Conservation (phyloP, 1,284 basidiomycete genomes). For the Moesziomyces sp. region DNA sequence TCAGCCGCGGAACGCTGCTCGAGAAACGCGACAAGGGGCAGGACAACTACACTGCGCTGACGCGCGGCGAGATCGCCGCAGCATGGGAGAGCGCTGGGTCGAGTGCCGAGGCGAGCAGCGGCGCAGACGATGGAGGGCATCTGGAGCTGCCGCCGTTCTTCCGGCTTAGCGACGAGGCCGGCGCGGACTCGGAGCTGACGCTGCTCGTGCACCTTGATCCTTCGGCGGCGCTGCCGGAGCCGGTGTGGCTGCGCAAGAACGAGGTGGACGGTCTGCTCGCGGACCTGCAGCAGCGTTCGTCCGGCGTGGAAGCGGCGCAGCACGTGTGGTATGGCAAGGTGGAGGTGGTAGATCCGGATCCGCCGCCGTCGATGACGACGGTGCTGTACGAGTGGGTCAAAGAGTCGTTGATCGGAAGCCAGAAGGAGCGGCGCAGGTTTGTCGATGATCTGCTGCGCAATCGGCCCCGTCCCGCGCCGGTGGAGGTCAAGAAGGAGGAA, state of each 20-base stretch:
- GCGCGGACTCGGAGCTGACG: conserved; percentile 9
- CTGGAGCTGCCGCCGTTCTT: conserved; percentile 40
- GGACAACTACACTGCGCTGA: conserved; percentile 38
- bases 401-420: conserved; percentile 79
- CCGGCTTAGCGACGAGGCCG: conserved; percentile 6
- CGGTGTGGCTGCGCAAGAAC: conserved; percentile 93
- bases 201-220: conserved; percentile 75
- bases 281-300: conserved; percentile 82
- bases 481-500: conserved; percentile 74
- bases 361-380: conserved; percentile 90
- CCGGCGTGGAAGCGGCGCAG: conserved; percentile 72
- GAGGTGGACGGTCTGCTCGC: conserved; percentile 92
- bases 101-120: neutral
- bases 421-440: conserved; percentile 84
- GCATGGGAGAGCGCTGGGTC: conserved; percentile 20
- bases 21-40: conserved; percentile 44
- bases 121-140: neutral
- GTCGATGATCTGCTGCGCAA: conserved; percentile 88
- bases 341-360: conserved; percentile 90
- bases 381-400: conserved; percentile 87
- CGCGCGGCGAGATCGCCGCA: conserved; percentile 32
- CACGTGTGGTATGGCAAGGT: conserved; percentile 89
- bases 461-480: conserved; percentile 67
- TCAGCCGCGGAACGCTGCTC: conserved; percentile 75
- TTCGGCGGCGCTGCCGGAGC: conserved; percentile 82